Evolutionary conservation across 768 basidiomycete genomes (phyloP).

Genomic region (Leccinum uliginosum): DNA sequence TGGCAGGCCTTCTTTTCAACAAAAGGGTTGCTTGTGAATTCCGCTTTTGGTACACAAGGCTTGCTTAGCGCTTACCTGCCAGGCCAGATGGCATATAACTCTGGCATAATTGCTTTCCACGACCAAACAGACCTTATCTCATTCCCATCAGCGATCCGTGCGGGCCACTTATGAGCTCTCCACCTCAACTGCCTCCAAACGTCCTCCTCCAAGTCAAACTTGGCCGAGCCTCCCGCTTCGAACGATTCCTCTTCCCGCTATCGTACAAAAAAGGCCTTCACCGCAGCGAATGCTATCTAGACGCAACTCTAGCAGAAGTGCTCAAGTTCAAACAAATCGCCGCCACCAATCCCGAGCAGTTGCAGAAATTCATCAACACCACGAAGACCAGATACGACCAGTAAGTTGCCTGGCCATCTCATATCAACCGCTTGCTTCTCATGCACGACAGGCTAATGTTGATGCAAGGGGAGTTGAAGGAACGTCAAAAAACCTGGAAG

Average conservation of each 20-base stretch:
- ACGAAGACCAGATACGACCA: slow-evolving; percentile 2
- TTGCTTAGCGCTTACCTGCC: neutral
- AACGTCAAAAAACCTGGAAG: slow-evolving; percentile 1
- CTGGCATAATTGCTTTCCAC: neutral
- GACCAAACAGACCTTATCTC: neutral
- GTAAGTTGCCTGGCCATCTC: neutral
- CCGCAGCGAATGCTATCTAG: no score
- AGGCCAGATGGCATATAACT: neutral
- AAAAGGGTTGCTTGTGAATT: no score
- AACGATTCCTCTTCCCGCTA: slow-evolving; percentile 8
- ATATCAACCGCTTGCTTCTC: neutral
- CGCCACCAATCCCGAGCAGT: neutral
- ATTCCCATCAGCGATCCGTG: neutral
- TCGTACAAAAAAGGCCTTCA: no score
- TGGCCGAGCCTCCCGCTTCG: slow-evolving; percentile 2
- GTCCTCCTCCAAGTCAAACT: slow-evolving; percentile 7
- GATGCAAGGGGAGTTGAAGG: neutral
- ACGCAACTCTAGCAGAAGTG: slow-evolving; percentile 11
- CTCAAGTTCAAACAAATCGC: neutral
- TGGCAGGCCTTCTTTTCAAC: no score
- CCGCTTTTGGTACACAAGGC: neutral
- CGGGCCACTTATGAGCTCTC: neutral
- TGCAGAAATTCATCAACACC: neutral
- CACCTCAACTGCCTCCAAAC: neutral
- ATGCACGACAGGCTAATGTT: neutral